phyloP scores from a whole-genome alignment of 1,139 yeast species.

The Pichia sp. region DNA sequence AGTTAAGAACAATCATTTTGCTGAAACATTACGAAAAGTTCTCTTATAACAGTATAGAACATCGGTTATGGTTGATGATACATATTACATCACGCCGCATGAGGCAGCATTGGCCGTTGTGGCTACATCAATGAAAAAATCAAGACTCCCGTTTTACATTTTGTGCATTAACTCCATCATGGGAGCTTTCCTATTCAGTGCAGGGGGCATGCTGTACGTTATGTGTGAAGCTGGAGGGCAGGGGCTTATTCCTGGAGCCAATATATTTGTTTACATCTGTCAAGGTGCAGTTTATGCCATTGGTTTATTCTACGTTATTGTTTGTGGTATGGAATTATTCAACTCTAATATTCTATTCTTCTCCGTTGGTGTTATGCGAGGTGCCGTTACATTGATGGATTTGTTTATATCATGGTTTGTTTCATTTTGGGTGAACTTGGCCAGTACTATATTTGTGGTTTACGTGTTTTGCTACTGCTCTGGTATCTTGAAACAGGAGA shows the following conservation, averaged over 20 bases:
- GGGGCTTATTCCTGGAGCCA: constrained; percentile 30
- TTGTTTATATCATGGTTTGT: constrained; percentile 60
- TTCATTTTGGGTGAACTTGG: constrained; percentile 61
- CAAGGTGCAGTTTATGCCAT: constrained; percentile 59
- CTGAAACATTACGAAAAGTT: too few species aligned
- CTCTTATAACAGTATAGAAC: too few species aligned
- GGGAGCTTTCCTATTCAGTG: constrained; percentile 63
- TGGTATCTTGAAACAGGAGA: constrained; percentile 35
- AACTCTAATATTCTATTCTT: constrained; percentile 68
- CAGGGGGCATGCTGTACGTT: constrained; percentile 69
- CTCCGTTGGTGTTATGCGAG: constrained; percentile 57
- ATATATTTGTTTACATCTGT: constrained; percentile 45
- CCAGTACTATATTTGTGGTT: constrained; percentile 56
- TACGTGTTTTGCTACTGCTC: constrained; percentile 55
- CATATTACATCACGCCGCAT: constrained; percentile 60
- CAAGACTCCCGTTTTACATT: constrained; percentile 54
- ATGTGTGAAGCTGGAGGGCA: constrained; percentile 48
- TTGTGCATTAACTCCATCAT: constrained; percentile 54
- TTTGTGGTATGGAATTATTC: constrained; percentile 66
- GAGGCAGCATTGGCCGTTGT: constrained; percentile 78
- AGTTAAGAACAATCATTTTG: too few species aligned
- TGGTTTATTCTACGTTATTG: constrained; percentile 66
- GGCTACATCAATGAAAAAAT: constrained; percentile 77
- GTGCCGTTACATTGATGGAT: constrained; percentile 61
- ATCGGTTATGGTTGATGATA: constrained; percentile 37